Evolutionary conservation across 2,329 filamentous ascomycete species (phyloP).

Genomic region (Aspergillus quadrilineatus): DNA sequence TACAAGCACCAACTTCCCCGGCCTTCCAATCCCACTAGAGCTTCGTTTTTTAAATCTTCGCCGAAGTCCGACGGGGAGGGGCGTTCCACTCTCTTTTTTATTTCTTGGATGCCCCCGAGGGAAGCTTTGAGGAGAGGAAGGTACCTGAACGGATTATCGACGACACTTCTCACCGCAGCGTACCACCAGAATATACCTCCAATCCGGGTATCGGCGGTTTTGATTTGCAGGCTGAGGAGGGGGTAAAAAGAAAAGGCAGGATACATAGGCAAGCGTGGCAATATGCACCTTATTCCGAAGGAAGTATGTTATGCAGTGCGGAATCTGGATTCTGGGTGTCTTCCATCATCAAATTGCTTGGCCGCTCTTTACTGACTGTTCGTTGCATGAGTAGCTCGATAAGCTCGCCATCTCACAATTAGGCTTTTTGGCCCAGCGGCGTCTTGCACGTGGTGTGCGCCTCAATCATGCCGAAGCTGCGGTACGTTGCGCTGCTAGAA

Average conservation of each 20-base stretch:
- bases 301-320: slow-evolving; percentile 34
- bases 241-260: neutral
- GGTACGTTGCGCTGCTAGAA: slow-evolving; percentile 46
- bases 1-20: slow-evolving; percentile 15
- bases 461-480: slow-evolving; percentile 88
- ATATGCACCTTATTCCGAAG: slow-evolving; percentile 49
- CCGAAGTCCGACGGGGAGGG: slow-evolving; percentile 1
- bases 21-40: slow-evolving; percentile 11
- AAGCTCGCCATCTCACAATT: slow-evolving; percentile 92
- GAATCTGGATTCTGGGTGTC: slow-evolving; percentile 1
- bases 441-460: slow-evolving; percentile 81
- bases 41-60: slow-evolving; percentile 8
- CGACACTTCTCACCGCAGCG: neutral
- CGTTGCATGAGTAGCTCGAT: slow-evolving; percentile 65
- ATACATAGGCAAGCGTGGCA: slow-evolving; percentile 5
- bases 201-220: slow-evolving; percentile 6
- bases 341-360: neutral
- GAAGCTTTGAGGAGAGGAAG: neutral
- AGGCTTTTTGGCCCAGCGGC: slow-evolving; percentile 80
- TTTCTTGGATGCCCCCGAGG: neutral
- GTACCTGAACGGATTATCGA: neutral
- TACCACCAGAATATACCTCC: neutral
- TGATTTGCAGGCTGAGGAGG: slow-evolving; percentile 20
- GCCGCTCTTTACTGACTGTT: neutral
- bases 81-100: slow-evolving; percentile 6